phyloP scores from a whole-genome alignment of 768 basidiomycete species.

The Pleurotus platypus region DNA sequence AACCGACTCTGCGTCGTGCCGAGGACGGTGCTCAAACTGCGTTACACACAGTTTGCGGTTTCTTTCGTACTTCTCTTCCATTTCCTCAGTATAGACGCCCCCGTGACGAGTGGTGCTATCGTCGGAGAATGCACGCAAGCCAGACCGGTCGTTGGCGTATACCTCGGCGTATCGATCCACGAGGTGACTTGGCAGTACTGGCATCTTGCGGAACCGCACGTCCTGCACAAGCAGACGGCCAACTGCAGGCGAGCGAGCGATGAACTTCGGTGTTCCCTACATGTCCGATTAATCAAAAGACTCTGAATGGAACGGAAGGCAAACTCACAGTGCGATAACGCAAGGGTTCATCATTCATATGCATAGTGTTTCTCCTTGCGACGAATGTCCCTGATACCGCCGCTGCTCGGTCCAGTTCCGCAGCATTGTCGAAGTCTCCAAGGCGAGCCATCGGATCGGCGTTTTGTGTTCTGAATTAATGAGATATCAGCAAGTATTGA shows the following conservation, averaged over 20 bases:
- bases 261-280: conserved; percentile 4
- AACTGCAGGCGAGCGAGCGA: conserved; percentile 1
- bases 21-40: neutral
- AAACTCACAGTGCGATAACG: neutral
- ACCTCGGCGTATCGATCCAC: neutral
- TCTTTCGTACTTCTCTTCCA: neutral
- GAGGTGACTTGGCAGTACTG: neutral
- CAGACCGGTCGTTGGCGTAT: no score
- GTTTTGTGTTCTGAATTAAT: no score
- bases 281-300: neutral
- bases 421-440: no score
- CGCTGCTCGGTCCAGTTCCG: no score
- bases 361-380: neutral
- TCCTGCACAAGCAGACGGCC: neutral
- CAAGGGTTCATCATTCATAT: neutral
- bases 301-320: no score
- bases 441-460: no score
- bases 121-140: no score
- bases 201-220: neutral
- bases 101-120: neutral
- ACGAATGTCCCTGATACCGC: no score
- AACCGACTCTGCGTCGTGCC: conserved; percentile 6
- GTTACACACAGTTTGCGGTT: neutral
- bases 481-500: neutral
- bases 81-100: neutral